Conservation (phyloP, 2,329 filamentous ascomycete species). For the Pseudocercospora vitis region DNA sequence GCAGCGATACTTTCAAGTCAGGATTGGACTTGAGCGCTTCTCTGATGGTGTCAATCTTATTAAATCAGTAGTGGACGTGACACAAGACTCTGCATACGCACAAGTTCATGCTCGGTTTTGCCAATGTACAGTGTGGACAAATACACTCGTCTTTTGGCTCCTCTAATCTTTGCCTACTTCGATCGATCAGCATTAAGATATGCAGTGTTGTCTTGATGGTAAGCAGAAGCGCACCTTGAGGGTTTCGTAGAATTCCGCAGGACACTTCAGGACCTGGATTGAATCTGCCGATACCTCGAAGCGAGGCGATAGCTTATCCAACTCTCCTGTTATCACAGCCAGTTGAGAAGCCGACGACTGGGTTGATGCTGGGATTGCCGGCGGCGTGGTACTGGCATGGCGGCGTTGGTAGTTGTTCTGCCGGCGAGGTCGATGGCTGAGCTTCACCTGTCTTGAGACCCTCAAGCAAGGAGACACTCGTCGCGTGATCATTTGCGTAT, state of each 20-base stretch:
- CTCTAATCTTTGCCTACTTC: slow-evolving; percentile 71
- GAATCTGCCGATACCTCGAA: slow-evolving; percentile 82
- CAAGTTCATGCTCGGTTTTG: slow-evolving; percentile 84
- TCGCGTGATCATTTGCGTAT: slow-evolving; percentile 33
- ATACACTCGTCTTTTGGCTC: slow-evolving; percentile 77
- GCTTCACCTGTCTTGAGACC: slow-evolving; percentile 17
- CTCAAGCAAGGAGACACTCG: slow-evolving; percentile 31
- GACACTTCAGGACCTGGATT: slow-evolving; percentile 75
- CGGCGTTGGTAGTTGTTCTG: slow-evolving; percentile 27
- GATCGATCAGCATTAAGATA: slow-evolving; percentile 13
- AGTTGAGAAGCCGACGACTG: slow-evolving; percentile 52
- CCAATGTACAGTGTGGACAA: slow-evolving; percentile 97
- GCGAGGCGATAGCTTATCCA: slow-evolving; percentile 86
- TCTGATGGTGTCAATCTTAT: slow-evolving; percentile 70
- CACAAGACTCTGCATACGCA: slow-evolving; percentile 38
- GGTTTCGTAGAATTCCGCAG: slow-evolving; percentile 85
- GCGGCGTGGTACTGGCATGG: slow-evolving; percentile 29
- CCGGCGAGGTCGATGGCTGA: neutral
- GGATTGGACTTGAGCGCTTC: slow-evolving; percentile 73
- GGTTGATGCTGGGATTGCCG: slow-evolving; percentile 22
- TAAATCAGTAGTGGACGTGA: neutral
- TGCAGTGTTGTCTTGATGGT: neutral
- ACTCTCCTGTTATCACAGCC: slow-evolving; percentile 65
- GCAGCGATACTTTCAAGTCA: slow-evolving; percentile 76
- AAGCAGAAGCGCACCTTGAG: slow-evolving; percentile 65